Percentiles rank a stretch among this genome's conserved stretches.
Evolutionary conservation across 306 rosid species (phyloP).

Genomic region (Argentina anserina): DNA sequence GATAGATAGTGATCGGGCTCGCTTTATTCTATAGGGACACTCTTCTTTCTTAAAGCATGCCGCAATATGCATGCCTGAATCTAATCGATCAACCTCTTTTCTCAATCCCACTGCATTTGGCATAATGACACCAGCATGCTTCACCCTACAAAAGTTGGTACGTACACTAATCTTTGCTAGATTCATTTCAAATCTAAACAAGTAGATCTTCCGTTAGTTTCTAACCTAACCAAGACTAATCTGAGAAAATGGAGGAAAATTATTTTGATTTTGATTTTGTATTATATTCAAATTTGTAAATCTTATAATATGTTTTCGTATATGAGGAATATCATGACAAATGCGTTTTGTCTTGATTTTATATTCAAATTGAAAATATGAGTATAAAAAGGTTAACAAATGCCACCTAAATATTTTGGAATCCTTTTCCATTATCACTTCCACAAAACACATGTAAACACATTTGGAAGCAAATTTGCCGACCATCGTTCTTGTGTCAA

Average conservation of each 20-base stretch:
- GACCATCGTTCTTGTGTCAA: too few species aligned
- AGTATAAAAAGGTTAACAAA: too few species aligned
- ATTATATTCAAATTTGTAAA: too few species aligned
- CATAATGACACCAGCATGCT: slow-evolving; percentile 28
- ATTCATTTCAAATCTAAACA: slow-evolving; percentile 21
- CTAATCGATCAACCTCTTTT: slow-evolving; percentile 1
- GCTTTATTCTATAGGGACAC: slow-evolving; percentile 16
- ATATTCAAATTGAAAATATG: too few species aligned
- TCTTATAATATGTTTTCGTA: too few species aligned
- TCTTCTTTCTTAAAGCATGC: slow-evolving; percentile 25
- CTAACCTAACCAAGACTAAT: background rate
- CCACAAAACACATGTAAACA: too few species aligned
- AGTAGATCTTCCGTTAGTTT: background rate
- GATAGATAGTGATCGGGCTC: background rate
- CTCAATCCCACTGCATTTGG: background rate
- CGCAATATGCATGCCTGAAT: slow-evolving; percentile 38
- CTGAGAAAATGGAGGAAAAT: background rate
- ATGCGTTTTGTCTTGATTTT: too few species aligned
- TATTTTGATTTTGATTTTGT: background rate
- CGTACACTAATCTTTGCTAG: slow-evolving; percentile 24
- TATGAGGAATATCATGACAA: too few species aligned
- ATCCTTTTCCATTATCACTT: too few species aligned
- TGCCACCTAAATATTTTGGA: too few species aligned
- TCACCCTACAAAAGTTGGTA: slow-evolving; percentile 36
- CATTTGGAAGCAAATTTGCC: too few species aligned